Conservation (phyloP, 139 green algal species). For the Mychonastes homosphaera region DNA sequence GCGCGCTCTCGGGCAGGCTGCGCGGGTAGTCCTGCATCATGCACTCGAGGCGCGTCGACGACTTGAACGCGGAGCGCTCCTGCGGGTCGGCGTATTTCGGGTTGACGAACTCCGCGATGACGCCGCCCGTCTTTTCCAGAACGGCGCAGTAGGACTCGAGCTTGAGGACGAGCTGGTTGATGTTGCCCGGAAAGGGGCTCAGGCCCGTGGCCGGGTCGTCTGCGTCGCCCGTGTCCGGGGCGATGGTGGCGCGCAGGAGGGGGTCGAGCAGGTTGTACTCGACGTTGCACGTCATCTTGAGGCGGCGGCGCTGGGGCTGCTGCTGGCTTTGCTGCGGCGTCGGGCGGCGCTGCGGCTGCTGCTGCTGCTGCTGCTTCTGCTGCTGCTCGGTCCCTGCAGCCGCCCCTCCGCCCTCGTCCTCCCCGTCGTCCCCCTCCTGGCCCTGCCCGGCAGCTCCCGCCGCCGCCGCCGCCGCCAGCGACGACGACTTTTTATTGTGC, state of each 20-base stretch:
- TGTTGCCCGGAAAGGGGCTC: constrained; percentile 94
- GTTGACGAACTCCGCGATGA: constrained; percentile 98
- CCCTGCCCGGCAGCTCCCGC: too few relatives aligned
- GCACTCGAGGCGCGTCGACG: constrained; percentile 91
- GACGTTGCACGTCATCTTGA: too few relatives aligned
- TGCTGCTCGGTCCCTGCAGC: too few relatives aligned
- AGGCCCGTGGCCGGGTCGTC: constrained; percentile 45
- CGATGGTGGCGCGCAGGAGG: constrained; percentile 69
- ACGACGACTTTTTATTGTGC: too few relatives aligned
- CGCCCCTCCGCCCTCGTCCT: too few relatives aligned
- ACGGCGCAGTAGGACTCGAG: constrained; percentile 61
- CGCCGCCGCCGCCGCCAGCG: too few relatives aligned
- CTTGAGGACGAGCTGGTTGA: constrained; percentile 91
- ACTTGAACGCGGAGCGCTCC: constrained; percentile 84
- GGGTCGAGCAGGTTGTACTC: constrained; percentile 99
- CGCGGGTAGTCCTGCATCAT: constrained; percentile 99
- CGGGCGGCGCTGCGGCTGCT: too few relatives aligned
- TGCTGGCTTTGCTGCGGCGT: too few relatives aligned
- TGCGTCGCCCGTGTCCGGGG: constrained; percentile 5
- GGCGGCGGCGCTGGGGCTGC: too few relatives aligned
- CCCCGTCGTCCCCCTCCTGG: too few relatives aligned
- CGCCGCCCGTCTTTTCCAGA: constrained; percentile 60
- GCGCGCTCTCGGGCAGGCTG: constrained; percentile 42
- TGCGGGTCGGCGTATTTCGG: constrained; percentile 92
- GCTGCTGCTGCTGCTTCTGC: too few relatives aligned